Evolutionary conservation across 768 basidiomycete genomes (phyloP).

Genomic region (Hysterangium stoloniferum): DNA sequence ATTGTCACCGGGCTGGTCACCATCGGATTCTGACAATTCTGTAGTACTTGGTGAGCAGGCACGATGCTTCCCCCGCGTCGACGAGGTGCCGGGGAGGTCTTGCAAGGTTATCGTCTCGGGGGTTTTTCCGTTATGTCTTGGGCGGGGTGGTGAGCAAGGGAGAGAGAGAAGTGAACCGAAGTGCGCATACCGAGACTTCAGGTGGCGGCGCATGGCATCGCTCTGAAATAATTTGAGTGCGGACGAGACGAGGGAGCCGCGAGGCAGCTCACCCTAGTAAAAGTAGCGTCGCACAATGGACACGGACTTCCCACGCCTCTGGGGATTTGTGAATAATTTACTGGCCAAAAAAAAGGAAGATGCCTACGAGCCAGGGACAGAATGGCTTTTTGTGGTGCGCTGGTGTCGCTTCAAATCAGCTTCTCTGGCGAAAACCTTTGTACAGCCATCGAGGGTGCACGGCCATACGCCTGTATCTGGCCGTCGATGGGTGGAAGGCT

Average conservation of each 20-base stretch:
- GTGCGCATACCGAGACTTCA: slow-evolving; percentile 61
- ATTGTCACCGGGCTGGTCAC: slow-evolving; percentile 2
- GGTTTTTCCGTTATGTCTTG: slow-evolving; percentile 11
- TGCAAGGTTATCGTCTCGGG: slow-evolving; percentile 6
- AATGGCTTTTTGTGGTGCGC: slow-evolving; percentile 70
- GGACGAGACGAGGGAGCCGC: too few species aligned
- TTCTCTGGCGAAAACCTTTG: slow-evolving; percentile 75
- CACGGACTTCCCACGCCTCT: slow-evolving; percentile 41
- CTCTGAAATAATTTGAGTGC: slow-evolving; percentile 53
- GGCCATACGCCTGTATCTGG: slow-evolving; percentile 56
- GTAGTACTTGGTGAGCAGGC: slow-evolving; percentile 2
- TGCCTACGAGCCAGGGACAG: slow-evolving; percentile 60
- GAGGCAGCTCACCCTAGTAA: slow-evolving; percentile 55
- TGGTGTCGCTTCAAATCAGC: slow-evolving; percentile 79
- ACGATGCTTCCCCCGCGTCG: slow-evolving; percentile 4
- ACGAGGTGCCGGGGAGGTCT: not conserved
- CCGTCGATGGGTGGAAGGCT: not conserved
- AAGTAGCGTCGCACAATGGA: slow-evolving; percentile 74
- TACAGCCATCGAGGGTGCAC: slow-evolving; percentile 74
- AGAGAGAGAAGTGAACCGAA: not conserved
- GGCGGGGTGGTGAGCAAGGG: too few species aligned
- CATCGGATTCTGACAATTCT: slow-evolving; percentile 10
- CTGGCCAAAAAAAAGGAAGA: slow-evolving; percentile 21
- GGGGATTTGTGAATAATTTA: slow-evolving; percentile 3
- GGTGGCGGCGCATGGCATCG: slow-evolving; percentile 74